Conservation (phyloP, 495 filamentous ascomycete species). For the Cercophora newfieldiana region DNA sequence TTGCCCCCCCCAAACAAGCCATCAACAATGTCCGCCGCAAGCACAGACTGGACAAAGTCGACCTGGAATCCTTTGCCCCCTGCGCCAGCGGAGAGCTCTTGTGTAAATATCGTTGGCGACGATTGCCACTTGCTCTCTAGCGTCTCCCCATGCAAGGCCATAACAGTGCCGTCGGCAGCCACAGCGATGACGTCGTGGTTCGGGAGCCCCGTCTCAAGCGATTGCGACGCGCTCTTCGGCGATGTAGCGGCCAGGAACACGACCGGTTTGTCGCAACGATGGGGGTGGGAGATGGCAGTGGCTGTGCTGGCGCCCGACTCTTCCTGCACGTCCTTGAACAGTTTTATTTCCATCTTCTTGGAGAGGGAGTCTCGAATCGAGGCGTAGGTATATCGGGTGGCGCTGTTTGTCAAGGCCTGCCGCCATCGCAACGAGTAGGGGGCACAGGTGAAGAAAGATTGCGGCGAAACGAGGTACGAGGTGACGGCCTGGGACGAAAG, state of each 20-base stretch:
- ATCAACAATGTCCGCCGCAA: slow-evolving; percentile 43
- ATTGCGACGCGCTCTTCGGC: slow-evolving; percentile 15
- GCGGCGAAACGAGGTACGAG: slow-evolving; percentile 82
- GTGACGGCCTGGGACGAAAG: slow-evolving; percentile 77
- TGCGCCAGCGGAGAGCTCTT: slow-evolving; percentile 35
- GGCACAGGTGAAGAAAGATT: slow-evolving; percentile 74
- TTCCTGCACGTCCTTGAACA: slow-evolving; percentile 62
- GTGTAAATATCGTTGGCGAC: slow-evolving; percentile 33
- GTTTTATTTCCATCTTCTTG: slow-evolving; percentile 42
- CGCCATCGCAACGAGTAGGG: slow-evolving; percentile 72
- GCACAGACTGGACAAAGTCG: slow-evolving; percentile 40
- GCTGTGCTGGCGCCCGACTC: slow-evolving; percentile 58
- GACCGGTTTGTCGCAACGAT: slow-evolving; percentile 28
- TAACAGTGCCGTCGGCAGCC: slow-evolving; percentile 39
- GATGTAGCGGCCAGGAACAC: slow-evolving; percentile 33
- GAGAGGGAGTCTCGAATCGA: slow-evolving; percentile 41
- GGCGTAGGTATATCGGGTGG: slow-evolving; percentile 72
- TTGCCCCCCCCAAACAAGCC: slow-evolving; percentile 45
- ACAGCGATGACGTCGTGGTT: slow-evolving; percentile 40
- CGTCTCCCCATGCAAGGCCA: slow-evolving; percentile 43
- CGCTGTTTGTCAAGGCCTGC: slow-evolving; percentile 47
- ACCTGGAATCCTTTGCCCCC: slow-evolving; percentile 32
- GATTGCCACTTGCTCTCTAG: slow-evolving; percentile 43
- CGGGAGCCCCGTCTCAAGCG: slow-evolving; percentile 11
- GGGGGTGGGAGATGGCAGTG: slow-evolving; percentile 23